Evolutionary conservation across 352 stramenopile genomes (phyloP).

Genomic region (Phytopythium aichiense): DNA sequence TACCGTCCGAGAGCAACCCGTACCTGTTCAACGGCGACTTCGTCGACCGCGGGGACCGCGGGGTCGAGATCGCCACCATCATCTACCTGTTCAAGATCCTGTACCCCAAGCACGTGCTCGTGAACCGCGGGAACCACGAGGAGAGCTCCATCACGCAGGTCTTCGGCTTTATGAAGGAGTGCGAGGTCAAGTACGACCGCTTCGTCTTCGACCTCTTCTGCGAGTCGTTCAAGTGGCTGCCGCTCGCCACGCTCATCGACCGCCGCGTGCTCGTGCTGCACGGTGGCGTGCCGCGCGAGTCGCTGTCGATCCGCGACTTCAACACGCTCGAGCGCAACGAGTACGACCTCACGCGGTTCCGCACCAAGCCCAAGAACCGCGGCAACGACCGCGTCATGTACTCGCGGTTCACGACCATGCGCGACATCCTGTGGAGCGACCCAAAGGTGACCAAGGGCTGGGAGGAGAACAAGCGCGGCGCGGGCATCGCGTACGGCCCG

Average conservation of each 20-base stretch:
- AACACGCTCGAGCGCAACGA: constrained; percentile 53
- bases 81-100: constrained; percentile 83
- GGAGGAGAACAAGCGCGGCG: constrained; percentile 79
- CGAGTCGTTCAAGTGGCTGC: constrained; percentile 73
- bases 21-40: constrained; percentile 89
- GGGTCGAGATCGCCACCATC: constrained; percentile 76
- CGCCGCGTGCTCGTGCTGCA: constrained; percentile 72
- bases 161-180: constrained; percentile 88
- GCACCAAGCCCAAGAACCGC: constrained; percentile 51
- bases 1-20: constrained; percentile 67
- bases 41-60: constrained; percentile 74
- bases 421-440: constrained; percentile 83
- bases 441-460: constrained; percentile 58
- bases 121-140: constrained; percentile 88
- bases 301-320: constrained; percentile 48
- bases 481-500: constrained; percentile 69
- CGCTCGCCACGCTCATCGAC: constrained; percentile 72
- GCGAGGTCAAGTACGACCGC: constrained; percentile 76
- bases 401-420: constrained; percentile 68
- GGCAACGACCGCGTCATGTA: constrained; percentile 45
- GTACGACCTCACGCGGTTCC: constrained; percentile 76
- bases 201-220: constrained; percentile 82
- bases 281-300: constrained; percentile 71
- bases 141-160: constrained; percentile 83
- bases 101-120: constrained; percentile 62